Evolutionary conservation across 2,329 filamentous ascomycete species (phyloP).

Genomic region (Aspergillus alliaceus): DNA sequence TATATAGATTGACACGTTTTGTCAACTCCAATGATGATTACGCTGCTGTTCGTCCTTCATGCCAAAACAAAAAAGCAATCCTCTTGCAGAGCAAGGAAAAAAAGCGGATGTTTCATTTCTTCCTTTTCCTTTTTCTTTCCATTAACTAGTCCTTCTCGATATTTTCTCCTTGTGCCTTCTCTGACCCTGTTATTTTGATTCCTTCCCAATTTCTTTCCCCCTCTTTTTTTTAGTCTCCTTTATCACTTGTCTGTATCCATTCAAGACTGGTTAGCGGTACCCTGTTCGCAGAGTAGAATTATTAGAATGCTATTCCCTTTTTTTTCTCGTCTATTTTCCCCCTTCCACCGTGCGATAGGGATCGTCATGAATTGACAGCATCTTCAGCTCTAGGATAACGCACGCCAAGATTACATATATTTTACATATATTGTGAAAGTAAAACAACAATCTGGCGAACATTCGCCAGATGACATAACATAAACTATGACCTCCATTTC

Average conservation of each 20-base stretch:
- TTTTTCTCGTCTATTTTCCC: background rate
- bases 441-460: too few relatives aligned
- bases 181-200: background rate
- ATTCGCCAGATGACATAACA: too few relatives aligned
- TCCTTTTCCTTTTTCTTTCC: conserved; percentile 15
- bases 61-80: background rate
- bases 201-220: conserved; percentile 19
- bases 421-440: too few relatives aligned
- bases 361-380: too few relatives aligned
- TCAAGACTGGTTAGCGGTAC: background rate
- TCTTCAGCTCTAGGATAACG: too few relatives aligned
- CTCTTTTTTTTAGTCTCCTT: background rate
- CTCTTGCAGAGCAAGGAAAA: background rate
- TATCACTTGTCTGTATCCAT: too few relatives aligned
- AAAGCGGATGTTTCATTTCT: conserved; percentile 9
- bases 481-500: too few relatives aligned
- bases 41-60: background rate
- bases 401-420: too few relatives aligned
- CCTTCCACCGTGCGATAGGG: too few relatives aligned
- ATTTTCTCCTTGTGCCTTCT: background rate
- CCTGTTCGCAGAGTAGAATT: background rate
- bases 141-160: too few relatives aligned
- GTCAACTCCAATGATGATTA: background rate
- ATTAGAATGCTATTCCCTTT: background rate
- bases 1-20: background rate